phyloP scores from a whole-genome alignment of 129 eudicot species.

The Lactuca saligna region DNA sequence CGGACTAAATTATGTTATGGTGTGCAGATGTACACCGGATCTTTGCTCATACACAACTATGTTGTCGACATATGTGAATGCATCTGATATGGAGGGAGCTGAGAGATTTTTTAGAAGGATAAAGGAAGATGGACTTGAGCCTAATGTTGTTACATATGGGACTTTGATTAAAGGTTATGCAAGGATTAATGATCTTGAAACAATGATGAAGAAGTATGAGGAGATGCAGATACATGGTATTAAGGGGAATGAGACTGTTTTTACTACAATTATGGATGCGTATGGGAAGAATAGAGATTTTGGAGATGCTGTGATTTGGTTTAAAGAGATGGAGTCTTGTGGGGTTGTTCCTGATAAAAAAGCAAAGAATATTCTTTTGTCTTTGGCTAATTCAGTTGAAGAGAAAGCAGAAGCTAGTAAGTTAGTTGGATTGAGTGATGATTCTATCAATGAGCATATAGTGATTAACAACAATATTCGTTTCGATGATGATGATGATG shows the following conservation, averaged over 20 bases:
- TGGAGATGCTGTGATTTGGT: slow-evolving; percentile 81
- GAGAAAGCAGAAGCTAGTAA: slow-evolving; percentile 61
- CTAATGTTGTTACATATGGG: slow-evolving; percentile 73
- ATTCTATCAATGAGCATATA: slow-evolving; percentile 13
- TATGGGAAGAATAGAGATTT: slow-evolving; percentile 79
- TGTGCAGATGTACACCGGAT: slow-evolving; percentile 81
- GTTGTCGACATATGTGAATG: slow-evolving; percentile 87
- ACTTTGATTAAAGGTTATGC: slow-evolving; percentile 91
- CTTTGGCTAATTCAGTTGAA: slow-evolving; percentile 75
- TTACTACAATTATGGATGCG: slow-evolving; percentile 97
- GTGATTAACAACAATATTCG: slow-evolving; percentile 24
- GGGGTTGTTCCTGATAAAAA: slow-evolving; percentile 81
- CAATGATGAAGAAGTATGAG: slow-evolving; percentile 83
- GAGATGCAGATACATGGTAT: slow-evolving; percentile 66
- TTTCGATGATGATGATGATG: slow-evolving; percentile 40
- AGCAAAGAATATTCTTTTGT: slow-evolving; percentile 82
- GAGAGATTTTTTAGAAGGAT: slow-evolving; percentile 81
- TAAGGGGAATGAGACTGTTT: slow-evolving; percentile 64
- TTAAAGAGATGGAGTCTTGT: slow-evolving; percentile 71
- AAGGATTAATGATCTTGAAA: slow-evolving; percentile 57
- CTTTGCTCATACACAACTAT: slow-evolving; percentile 87
- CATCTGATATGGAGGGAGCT: slow-evolving; percentile 96
- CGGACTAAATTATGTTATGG: slow-evolving; percentile 7
- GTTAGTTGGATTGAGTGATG: slow-evolving; percentile 43
- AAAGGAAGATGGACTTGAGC: slow-evolving; percentile 71